A percentile compares a stretch with the other conserved stretches of the same genome.
These are phyloP conservation scores for Coemansia sp. DNA, from an alignment of 192 early-diverging fungal species.

Conservation along the genomic window DNA sequence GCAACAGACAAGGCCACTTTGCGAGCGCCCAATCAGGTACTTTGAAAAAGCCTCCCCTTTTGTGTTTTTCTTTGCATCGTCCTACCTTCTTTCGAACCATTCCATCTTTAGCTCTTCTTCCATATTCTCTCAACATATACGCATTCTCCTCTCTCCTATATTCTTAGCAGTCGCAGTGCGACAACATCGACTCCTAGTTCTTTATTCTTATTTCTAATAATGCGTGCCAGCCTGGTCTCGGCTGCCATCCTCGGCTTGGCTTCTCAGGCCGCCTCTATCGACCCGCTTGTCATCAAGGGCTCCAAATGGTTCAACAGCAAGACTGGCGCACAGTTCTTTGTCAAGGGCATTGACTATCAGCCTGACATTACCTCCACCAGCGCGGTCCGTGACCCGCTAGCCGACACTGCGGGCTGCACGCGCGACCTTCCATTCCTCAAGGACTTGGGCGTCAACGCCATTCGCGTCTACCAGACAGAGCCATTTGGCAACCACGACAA, in stretches of 20 bases:
- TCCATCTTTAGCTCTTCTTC: slow-evolving; percentile 8
- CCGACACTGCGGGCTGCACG: slow-evolving; percentile 62
- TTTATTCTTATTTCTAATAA: slow-evolving; percentile 8
- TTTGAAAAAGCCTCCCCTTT: neutral
- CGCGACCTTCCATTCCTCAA: slow-evolving; percentile 70
- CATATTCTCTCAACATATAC: neutral
- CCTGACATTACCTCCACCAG: slow-evolving; percentile 57
- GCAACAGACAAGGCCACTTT: neutral
- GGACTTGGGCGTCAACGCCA: slow-evolving; percentile 68
- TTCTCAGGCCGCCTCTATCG: slow-evolving; percentile 53
- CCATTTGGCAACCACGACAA: slow-evolving; percentile 66
- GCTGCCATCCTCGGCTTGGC: slow-evolving; percentile 41
- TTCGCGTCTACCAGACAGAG: slow-evolving; percentile 77
- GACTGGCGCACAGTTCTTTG: slow-evolving; percentile 74
- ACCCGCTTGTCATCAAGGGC: slow-evolving; percentile 70
- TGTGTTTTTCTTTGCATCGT: neutral
- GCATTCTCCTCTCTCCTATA: neutral
- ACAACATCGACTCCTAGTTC: neutral
- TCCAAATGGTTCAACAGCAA: slow-evolving; percentile 74
- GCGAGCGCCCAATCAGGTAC: neutral
- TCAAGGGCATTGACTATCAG: slow-evolving; percentile 79
- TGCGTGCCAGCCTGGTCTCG: slow-evolving; percentile 41
- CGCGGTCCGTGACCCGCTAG: slow-evolving; percentile 63
- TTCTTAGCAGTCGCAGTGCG: slow-evolving; percentile 7
- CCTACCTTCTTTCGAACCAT: neutral